phyloP scores from a whole-genome alignment of 2,329 filamentous ascomycete genomes.

The Fusarium piperis region DNA sequence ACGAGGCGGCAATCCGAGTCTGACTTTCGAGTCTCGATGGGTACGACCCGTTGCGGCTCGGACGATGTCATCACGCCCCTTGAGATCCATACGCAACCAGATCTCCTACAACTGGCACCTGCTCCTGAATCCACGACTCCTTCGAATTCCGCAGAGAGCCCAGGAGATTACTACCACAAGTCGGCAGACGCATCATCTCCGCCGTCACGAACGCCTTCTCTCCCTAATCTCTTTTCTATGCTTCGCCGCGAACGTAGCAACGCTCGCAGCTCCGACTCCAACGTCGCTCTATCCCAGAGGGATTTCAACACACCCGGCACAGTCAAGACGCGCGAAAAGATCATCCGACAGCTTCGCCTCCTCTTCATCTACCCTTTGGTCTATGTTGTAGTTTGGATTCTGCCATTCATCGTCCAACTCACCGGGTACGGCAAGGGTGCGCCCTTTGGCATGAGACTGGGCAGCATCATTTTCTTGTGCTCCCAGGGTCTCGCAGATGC shows the following conservation, averaged over 20 bases:
- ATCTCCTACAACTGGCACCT: background rate
- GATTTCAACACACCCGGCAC: conserved; percentile 43
- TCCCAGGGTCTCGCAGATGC: conserved; percentile 76
- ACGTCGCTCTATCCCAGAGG: conserved; percentile 18
- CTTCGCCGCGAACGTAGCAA: conserved; percentile 30
- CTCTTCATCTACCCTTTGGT: conserved; percentile 81
- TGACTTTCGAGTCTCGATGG: conserved; percentile 12
- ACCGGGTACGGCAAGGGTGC: conserved; percentile 51
- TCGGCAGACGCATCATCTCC: conserved; percentile 2
- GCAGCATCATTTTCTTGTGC: conserved; percentile 67
- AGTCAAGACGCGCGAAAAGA: conserved; percentile 59
- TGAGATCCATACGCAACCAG: conserved; percentile 2
- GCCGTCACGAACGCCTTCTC: conserved; percentile 31
- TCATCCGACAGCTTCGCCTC: conserved; percentile 74
- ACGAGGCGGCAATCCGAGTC: conserved; percentile 13
- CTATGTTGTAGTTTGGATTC: conserved; percentile 77
- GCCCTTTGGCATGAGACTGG: conserved; percentile 65
- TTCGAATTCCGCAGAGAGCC: background rate
- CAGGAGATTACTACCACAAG: conserved; percentile 8
- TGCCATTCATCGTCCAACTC: conserved; percentile 74
- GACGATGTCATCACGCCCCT: conserved; percentile 12
- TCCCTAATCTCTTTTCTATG: conserved; percentile 41
- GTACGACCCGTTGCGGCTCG: conserved; percentile 15
- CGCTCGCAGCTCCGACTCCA: conserved; percentile 24
- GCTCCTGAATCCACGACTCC: conserved; percentile 1